Conservation (phyloP, 2,329 filamentous ascomycete species). For the Eutypella sp. region DNA sequence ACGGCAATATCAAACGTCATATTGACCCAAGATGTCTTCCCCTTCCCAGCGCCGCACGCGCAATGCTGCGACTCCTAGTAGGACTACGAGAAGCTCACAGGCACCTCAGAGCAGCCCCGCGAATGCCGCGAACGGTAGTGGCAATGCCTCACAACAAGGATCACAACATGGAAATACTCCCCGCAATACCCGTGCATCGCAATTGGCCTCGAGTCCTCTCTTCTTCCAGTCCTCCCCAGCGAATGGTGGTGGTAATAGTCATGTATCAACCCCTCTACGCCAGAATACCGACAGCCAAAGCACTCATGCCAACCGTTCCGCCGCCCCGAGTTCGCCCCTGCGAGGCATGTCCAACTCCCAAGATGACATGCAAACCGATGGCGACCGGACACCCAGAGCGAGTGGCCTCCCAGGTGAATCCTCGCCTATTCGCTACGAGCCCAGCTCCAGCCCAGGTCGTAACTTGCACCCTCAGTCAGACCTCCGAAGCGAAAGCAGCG, state of each 20-base stretch:
- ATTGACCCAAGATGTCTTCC: conserved; percentile 52
- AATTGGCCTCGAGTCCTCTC: conserved; percentile 72
- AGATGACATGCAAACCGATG: conserved; percentile 44
- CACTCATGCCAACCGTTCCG: conserved; percentile 31
- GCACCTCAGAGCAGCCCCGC: conserved; percentile 46
- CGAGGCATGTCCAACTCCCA: conserved; percentile 52
- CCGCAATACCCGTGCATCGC: conserved; percentile 39
- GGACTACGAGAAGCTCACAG: conserved; percentile 49
- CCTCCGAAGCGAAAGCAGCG: conserved; percentile 77
- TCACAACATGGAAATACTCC: conserved; percentile 36
- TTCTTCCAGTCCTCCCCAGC: conserved; percentile 58
- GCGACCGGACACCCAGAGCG: conserved; percentile 67
- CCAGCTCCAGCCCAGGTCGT: conserved; percentile 81
- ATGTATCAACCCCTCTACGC: conserved; percentile 47
- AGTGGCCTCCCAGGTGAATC: conserved; percentile 66
- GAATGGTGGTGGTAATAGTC: conserved; percentile 32
- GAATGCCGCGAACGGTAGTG: conserved; percentile 26
- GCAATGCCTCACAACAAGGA: conserved; percentile 13
- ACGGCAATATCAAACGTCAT: too few relatives aligned
- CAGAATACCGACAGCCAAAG: conserved; percentile 55
- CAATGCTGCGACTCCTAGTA: conserved; percentile 49
- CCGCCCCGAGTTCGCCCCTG: conserved; percentile 54
- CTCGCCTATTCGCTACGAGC: conserved; percentile 85
- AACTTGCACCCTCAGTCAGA: conserved; percentile 60
- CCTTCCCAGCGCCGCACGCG: conserved; percentile 53